These are phyloP conservation scores for Penicillium herquei DNA, from an alignment of 495 filamentous ascomycete genomes.

Conservation along the genomic window DNA sequence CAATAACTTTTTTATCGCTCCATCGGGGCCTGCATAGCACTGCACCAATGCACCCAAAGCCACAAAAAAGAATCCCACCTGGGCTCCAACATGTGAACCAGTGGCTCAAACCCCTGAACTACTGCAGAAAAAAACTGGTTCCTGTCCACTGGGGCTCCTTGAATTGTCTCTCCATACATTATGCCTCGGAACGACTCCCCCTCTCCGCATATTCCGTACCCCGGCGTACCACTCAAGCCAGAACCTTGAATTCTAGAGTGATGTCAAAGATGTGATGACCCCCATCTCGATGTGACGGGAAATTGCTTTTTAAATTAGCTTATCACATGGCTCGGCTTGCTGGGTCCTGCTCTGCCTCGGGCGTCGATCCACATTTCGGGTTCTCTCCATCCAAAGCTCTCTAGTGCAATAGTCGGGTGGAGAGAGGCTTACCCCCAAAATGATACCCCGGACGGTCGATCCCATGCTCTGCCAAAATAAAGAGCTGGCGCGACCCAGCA, in stretches of 20 bases:
- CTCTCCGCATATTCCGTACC: neutral
- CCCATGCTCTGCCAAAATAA: slow-evolving; percentile 22
- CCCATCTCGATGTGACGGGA: neutral
- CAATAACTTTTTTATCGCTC: too few species aligned
- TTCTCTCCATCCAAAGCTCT: neutral
- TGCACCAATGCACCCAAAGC: neutral
- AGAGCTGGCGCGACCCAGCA: slow-evolving; percentile 17
- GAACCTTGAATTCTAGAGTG: neutral
- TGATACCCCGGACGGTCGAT: slow-evolving; percentile 16
- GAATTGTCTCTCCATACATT: neutral
- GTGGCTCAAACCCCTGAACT: neutral
- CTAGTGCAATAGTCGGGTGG: slow-evolving; percentile 6
- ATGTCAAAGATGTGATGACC: neutral
- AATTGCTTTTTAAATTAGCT: neutral
- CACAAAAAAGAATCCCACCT: neutral
- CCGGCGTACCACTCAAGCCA: too few species aligned
- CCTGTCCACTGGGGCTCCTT: neutral
- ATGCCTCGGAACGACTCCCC: neutral
- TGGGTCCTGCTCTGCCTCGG: slow-evolving; percentile 2
- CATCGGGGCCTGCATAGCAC: neutral
- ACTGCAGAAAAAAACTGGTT: neutral
- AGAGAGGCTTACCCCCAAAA: slow-evolving; percentile 14
- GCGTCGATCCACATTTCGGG: slow-evolving; percentile 8
- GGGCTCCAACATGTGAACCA: neutral
- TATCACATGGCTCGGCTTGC: neutral